Evolutionary conservation across 176 grass and related monocot species (phyloP), one percentile per base, ranked within the genome.

Genomic region (Phyllostachys edulis): DNA sequence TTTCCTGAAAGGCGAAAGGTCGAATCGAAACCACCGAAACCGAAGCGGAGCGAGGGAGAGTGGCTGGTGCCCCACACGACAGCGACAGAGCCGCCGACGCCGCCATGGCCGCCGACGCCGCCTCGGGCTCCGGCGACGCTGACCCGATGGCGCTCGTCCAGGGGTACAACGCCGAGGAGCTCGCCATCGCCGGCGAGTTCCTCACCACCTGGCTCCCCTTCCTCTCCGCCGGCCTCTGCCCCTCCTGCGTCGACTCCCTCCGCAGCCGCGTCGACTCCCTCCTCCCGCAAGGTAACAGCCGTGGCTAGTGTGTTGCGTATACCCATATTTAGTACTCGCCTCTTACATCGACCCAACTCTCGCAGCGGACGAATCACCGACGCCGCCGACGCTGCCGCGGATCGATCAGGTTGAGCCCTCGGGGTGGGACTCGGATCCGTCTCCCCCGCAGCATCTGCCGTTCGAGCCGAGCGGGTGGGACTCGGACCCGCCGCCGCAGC

Each of bases 171-270:
- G 9, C 83, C 63, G 87, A 88, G 26, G 96, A 99, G 44, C 83
- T 92, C n/a, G 93, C 87, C 85, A 90, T 96, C 86, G 91, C 96
- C 11, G 80, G 85, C 1, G 93, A 99, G 77, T 99, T 99, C 86
- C 90, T 99, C 64, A 92, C 83, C 80, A 90, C 86, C 10, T 99
- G 96, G 96, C 86, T 99, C 13, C 93, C 96, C 41, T 99, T 99
- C 80, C 87, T 99, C 74, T 87, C 91, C 39, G 83, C 85, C 2
- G 93, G 71, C 17, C 89, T 99, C 63, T 99, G 96, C 88, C 57
- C 88, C 11, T 77, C 81, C 42, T 99, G 96, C 82, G 86, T 59
- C 77, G 32, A 20, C 34, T 80, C 82, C 12, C 82, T 99, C 70
- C 89, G 86, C 80, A 20, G 16, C 69, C 93, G 96, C 77, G 85